These are phyloP conservation scores for Tolypocladium cylindrosporum DNA, from an alignment of 2,329 filamentous ascomycete species.

Conservation along the genomic window DNA sequence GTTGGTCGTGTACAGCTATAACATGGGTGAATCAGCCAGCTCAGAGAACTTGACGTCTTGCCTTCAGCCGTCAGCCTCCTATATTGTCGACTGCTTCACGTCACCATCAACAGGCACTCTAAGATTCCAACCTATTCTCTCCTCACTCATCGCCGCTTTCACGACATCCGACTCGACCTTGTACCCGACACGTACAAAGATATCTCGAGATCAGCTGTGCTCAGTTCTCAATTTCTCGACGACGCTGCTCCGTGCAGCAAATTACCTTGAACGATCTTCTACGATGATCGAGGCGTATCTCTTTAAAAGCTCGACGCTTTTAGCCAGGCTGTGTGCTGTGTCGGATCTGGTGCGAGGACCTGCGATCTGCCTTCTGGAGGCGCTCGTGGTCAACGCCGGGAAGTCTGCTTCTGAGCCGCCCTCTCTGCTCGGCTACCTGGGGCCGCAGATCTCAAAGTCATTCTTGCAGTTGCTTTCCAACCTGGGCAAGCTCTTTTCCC, in stretches of 20 bases:
- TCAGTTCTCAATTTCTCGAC: constrained; percentile 57
- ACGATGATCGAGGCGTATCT: constrained; percentile 65
- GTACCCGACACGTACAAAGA: constrained; percentile 42
- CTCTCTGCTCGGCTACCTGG: constrained; percentile 87
- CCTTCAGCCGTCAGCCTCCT: constrained; percentile 63
- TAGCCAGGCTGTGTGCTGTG: constrained; percentile 67
- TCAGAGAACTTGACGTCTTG: constrained; percentile 42
- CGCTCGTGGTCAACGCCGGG: constrained; percentile 61
- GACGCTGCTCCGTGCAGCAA: constrained; percentile 60
- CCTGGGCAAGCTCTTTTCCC: constrained; percentile 64
- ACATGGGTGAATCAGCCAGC: constrained; percentile 52
- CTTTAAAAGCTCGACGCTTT: constrained; percentile 68
- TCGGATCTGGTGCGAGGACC: constrained; percentile 56
- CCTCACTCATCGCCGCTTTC: constrained; percentile 46
- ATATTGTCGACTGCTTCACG: constrained; percentile 69
- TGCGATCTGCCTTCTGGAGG: constrained; percentile 60
- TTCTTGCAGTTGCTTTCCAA: constrained; percentile 72
- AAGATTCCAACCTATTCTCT: constrained; percentile 67
- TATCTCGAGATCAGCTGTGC: constrained; percentile 52
- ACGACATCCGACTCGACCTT: constrained; percentile 49
- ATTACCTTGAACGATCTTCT: constrained; percentile 50
- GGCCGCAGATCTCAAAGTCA: constrained; percentile 69
- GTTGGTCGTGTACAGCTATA: constrained; percentile 63
- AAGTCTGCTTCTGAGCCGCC: constrained; percentile 64
- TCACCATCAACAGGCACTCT: constrained; percentile 59